Percentiles rank a stretch among this genome's conserved stretches.
Evolutionary conservation across 371 early-diverging fungal genomes (phyloP).

Genomic region (Paraphysoderma sedebokerense): DNA sequence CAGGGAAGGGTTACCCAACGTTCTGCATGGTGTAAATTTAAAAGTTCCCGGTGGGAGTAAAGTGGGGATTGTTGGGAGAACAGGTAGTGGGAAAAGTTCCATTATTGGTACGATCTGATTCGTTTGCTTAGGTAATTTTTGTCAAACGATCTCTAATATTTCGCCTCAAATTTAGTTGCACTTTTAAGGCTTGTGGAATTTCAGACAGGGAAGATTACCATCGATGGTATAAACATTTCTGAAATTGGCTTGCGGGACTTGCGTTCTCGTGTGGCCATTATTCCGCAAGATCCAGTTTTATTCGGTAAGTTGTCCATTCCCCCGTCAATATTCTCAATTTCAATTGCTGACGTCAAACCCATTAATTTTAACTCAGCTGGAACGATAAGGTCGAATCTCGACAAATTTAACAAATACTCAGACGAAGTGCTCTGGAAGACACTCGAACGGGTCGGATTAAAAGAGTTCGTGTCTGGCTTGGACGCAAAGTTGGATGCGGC

Average conservation of each 20-base stretch:
- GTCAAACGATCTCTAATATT: constrained; percentile 90
- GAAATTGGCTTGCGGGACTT: constrained; percentile 57
- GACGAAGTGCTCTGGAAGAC: constrained; percentile 23
- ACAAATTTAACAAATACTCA: constrained; percentile 3
- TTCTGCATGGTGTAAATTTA: constrained; percentile 44
- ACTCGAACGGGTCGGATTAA: constrained; percentile 17
- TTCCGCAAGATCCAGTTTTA: constrained; percentile 47
- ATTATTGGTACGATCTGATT: too few relatives aligned
- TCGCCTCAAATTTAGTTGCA: constrained; percentile 65
- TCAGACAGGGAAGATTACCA: constrained; percentile 40
- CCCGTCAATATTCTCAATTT: too few relatives aligned
- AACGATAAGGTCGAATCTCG: constrained; percentile 3
- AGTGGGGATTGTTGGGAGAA: constrained; percentile 69
- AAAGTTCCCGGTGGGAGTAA: constrained; percentile 46
- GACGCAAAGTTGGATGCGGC: constrained; percentile 14
- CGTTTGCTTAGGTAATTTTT: constrained; percentile 45
- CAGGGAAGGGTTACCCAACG: constrained; percentile 48
- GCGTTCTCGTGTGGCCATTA: constrained; percentile 37
- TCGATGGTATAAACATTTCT: constrained; percentile 74
- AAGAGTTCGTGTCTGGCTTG: constrained; percentile 9
- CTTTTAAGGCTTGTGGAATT: constrained; percentile 85
- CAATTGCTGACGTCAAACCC: too few relatives aligned
- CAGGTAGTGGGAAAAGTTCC: constrained; percentile 42
- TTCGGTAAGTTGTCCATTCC: too few relatives aligned
- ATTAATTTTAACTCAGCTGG: too few relatives aligned